Evolutionary conservation across 495 filamentous ascomycete genomes (phyloP).

Genomic region (Penicillium waksmanii): DNA sequence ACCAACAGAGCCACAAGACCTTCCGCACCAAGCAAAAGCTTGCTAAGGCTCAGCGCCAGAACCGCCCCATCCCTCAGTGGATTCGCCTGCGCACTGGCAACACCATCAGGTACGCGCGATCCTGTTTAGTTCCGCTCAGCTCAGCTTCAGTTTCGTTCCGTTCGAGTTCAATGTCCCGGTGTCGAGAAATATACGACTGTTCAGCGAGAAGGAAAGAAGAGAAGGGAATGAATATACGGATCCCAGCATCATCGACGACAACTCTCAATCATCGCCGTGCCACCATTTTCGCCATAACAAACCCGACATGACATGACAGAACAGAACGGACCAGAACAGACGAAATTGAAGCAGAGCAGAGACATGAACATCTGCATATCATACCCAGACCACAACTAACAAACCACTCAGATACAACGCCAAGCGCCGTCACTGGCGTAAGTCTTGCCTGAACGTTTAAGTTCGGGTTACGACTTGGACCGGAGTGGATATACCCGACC

Average conservation of each 20-base stretch:
- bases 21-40: conserved; percentile 99
- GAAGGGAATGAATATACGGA: background rate
- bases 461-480: conserved; percentile 29
- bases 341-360: conserved; percentile 5
- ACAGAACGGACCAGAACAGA: background rate
- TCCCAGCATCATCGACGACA: no score
- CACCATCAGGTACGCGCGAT: conserved; percentile 80
- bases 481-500: background rate
- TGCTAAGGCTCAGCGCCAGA: conserved; percentile 99
- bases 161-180: no score
- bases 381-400: conserved; percentile 24
- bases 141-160: background rate
- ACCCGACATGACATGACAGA: no score
- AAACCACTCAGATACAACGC: conserved; percentile 87
- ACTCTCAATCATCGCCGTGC: no score
- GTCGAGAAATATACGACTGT: background rate
- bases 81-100: conserved; percentile 97
- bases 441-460: conserved; percentile 98
- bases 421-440: conserved; percentile 99
- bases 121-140: background rate
- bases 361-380: background rate
- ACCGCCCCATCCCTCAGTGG: conserved; percentile 99
- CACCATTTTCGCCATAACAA: no score
- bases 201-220: background rate
- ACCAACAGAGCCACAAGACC: conserved; percentile 88